Evolutionary conservation across 345 rosid genomes (phyloP).

Genomic region (Clausena lansium): DNA sequence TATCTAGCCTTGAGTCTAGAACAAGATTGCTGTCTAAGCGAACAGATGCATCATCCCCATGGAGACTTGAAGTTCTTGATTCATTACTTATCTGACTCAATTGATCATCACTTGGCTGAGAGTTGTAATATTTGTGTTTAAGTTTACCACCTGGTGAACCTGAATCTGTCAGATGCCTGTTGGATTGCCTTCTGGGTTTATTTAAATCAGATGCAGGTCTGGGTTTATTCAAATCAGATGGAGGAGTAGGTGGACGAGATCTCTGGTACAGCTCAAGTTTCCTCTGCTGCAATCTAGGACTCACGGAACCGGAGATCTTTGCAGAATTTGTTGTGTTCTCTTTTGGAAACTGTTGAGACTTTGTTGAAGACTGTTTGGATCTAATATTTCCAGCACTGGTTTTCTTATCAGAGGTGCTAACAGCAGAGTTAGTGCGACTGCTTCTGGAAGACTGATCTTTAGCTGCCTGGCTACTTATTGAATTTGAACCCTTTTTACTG

Average conservation of each 20-base stretch:
- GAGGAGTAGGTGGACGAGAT: constrained; percentile 85
- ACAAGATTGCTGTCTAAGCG: constrained; percentile 48
- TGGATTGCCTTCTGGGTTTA: constrained; percentile 54
- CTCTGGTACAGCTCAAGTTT: constrained; percentile 66
- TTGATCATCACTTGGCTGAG: constrained; percentile 61
- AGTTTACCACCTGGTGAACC: constrained; percentile 62
- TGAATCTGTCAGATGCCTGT: constrained; percentile 40
- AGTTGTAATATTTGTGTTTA: constrained; percentile 42
- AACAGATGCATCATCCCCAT: constrained; percentile 50
- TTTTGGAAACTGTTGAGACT: constrained; percentile 44
- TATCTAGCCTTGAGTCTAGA: constrained; percentile 33
- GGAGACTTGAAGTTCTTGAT: constrained; percentile 61
- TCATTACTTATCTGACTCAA: constrained; percentile 72
- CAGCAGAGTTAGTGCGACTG: constrained; percentile 32
- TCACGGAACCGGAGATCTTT: constrained; percentile 64
- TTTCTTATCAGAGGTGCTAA: constrained; percentile 51
- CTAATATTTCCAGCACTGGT: constrained; percentile 36
- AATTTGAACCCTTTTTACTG: constrained; percentile 28
- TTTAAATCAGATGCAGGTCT: constrained; percentile 69
- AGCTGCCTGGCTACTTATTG: constrained; percentile 31
- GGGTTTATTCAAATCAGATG: constrained; percentile 60
- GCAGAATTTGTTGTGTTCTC: constrained; percentile 39
- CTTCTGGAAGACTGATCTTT: constrained; percentile 49
- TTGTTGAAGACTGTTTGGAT: constrained; percentile 41
- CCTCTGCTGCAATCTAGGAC: constrained; percentile 83